Evolutionary conservation across 768 basidiomycete species (phyloP), one percentile per base, ranked within the genome.

Genomic region (Tricholomella constricta): DNA sequence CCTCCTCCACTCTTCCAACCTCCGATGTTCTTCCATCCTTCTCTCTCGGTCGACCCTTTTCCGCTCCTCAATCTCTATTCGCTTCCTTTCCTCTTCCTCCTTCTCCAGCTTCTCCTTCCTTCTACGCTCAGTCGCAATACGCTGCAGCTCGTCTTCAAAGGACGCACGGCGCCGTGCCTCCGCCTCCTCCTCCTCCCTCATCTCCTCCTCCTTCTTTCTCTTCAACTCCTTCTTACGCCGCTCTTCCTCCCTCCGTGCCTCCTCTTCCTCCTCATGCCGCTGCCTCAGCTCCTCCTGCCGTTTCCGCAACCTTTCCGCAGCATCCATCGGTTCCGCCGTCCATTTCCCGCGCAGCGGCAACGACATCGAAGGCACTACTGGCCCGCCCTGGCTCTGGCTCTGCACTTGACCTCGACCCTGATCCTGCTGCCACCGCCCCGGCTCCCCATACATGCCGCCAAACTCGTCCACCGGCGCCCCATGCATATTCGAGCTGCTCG

Each of bases 1-100:
- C 43, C 63, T 65, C 22, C 82, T 69, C 83, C 82, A 83, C 44
- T 74, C 67, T 52, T 84, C 83, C 51, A 80, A 52, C 55, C 74
- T 74, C 17, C 69, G 72, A 49, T 81, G 78, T 56, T 82, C 77
- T 50, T 82, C 77, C 44, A 78, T 43, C 44, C 83, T 65, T 29
- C 78, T 71, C 60, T 80, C 74, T 51, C 78, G 72, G 17, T 79
- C 81, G 19, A 66, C 36, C 43, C 70, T 71, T 59, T 72, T 82
- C 56, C 72, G 75, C 55, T 79, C 75, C 58, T 72, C 77, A n/a
- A 82, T 65, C 49, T 82, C 78, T 36, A 48, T 59, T 10, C 64
- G 66, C 37, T 69, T 75, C 31, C 65, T 62, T 43, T 82, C 78
- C 45, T 86, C 85, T 45, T 74, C 72, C 37, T 74, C 72, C 58